Percentiles rank a stretch among this genome's conserved stretches.
Conservation (phyloP, 2,329 filamentous ascomycete genomes). For the Ascochyta fabae region DNA sequence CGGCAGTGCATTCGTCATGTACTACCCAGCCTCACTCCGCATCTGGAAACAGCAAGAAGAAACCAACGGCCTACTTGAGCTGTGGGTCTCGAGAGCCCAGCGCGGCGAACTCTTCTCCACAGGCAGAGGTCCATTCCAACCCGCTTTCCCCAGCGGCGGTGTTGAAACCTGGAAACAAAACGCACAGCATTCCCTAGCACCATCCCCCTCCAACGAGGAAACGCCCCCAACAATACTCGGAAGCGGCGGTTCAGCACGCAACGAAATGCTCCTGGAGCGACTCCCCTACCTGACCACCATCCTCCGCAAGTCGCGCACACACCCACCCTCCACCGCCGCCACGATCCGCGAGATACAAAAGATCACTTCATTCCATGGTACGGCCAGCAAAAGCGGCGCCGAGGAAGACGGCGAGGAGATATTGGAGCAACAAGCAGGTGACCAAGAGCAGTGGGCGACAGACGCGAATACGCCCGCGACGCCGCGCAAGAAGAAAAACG, state of each 20-base stretch:
- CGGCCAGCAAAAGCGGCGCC: constrained; percentile 32
- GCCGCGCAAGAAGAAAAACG: constrained; percentile 25
- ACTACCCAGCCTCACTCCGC: constrained; percentile 84
- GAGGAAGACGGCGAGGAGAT: constrained; percentile 33
- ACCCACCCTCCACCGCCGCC: constrained; percentile 27
- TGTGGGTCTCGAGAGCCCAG: constrained; percentile 68
- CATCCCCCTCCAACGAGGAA: constrained; percentile 19
- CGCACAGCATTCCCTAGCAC: constrained; percentile 20
- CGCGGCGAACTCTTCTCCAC: constrained; percentile 43
- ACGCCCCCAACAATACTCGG: constrained; percentile 56
- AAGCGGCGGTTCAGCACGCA: constrained; percentile 67
- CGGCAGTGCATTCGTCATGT: constrained; percentile 82
- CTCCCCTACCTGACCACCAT: constrained; percentile 85
- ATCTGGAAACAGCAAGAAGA: constrained; percentile 86
- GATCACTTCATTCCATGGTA: constrained; percentile 67
- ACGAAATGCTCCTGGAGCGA: constrained; percentile 81
- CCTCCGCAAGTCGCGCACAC: constrained; percentile 42
- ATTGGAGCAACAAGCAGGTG: constrained; percentile 28
- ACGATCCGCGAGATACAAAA: constrained; percentile 67
- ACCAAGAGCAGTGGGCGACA: constrained; percentile 53
- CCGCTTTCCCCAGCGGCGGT: constrained; percentile 39
- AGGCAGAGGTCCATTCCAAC: constrained; percentile 34
- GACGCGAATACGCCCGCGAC: constrained; percentile 45
- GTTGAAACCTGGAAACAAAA: constrained; percentile 49
- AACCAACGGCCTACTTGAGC: constrained; percentile 73